Conservation (phyloP, 1,284 basidiomycete species). For the Pseudozyma thailandica region DNA sequence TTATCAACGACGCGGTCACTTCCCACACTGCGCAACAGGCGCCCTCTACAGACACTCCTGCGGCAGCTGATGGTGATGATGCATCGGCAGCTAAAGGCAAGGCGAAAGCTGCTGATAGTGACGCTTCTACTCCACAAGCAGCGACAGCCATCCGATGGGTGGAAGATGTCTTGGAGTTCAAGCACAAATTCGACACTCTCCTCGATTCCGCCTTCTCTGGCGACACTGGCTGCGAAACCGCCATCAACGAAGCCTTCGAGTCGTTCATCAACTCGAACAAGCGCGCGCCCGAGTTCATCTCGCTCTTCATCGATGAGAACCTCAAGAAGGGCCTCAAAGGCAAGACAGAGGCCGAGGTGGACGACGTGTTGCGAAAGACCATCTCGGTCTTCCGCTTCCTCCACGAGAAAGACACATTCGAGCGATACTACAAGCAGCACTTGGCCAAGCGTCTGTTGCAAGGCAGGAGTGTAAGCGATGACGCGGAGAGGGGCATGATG, state of each 20-base stretch:
- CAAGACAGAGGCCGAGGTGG: constrained; percentile 93
- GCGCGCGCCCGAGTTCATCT: constrained; percentile 92
- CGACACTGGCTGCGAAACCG: constrained; percentile 81
- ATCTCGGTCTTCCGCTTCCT: constrained; percentile 95
- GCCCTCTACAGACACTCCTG: constrained; percentile 19
- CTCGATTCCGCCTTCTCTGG: constrained; percentile 78
- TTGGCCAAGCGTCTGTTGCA: constrained; percentile 90
- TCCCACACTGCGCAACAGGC: constrained; percentile 19
- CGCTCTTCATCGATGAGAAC: constrained; percentile 96
- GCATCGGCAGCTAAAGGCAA: constrained; percentile 27
- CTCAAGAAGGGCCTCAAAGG: constrained; percentile 94
- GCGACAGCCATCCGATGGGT: constrained; percentile 88
- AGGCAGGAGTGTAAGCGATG: constrained; percentile 89
- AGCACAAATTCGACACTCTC: constrained; percentile 86
- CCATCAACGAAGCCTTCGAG: constrained; percentile 93
- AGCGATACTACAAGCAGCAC: constrained; percentile 96
- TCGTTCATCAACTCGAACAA: constrained; percentile 90
- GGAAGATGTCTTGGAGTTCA: constrained; percentile 87
- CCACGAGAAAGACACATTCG: constrained; percentile 95
- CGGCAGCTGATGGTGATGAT: constrained; percentile 3
- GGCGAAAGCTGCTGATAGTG: constrained; percentile 11
- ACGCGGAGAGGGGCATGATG: constrained; percentile 97
- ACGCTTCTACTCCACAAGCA: constrained; percentile 57
- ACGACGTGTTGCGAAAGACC: constrained; percentile 88
- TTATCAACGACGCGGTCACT: constrained; percentile 76